Conservation (phyloP, 1,284 basidiomycete species). For the Cryptococcus sp. region DNA sequence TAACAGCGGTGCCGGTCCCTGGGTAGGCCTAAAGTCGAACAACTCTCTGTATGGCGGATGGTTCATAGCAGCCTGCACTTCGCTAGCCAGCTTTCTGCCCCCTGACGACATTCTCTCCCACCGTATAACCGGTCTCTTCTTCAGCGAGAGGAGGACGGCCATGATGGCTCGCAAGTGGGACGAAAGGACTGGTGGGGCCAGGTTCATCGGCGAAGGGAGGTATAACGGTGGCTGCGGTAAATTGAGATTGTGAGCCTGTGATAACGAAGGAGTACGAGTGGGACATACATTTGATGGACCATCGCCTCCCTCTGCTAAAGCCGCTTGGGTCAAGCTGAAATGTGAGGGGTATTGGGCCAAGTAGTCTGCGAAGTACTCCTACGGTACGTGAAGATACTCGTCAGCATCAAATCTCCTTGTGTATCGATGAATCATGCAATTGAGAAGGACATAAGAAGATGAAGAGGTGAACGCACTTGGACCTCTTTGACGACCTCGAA, state of each 20-base stretch:
- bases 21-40: conserved; percentile 59
- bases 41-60: conserved; percentile 55
- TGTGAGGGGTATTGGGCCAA: conserved; percentile 80
- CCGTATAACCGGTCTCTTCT: conserved; percentile 89
- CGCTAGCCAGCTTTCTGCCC: conserved; percentile 84
- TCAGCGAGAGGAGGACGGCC: conserved; percentile 86
- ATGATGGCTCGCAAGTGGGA: conserved; percentile 79
- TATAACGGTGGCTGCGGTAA: conserved; percentile 48
- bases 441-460: not conserved
- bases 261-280: not conserved
- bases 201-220: conserved; percentile 61
- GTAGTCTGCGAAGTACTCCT: conserved; percentile 97
- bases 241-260: not conserved
- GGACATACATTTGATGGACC: conserved; percentile 50
- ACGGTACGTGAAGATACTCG: conserved; percentile 15
- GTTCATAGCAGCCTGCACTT: conserved; percentile 63
- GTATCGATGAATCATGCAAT: not conserved
- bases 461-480: conserved; percentile 67
- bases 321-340: conserved; percentile 79
- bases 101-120: conserved; percentile 92
- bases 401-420: not conserved
- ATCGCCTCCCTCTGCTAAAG: conserved; percentile 50
- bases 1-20: conserved; percentile 58
- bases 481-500: conserved; percentile 96
- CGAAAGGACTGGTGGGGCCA: conserved; percentile 67